These are phyloP conservation scores for Exophiala xenobiotica DNA, from an alignment of 2,329 filamentous ascomycete genomes.

Conservation along the genomic window DNA sequence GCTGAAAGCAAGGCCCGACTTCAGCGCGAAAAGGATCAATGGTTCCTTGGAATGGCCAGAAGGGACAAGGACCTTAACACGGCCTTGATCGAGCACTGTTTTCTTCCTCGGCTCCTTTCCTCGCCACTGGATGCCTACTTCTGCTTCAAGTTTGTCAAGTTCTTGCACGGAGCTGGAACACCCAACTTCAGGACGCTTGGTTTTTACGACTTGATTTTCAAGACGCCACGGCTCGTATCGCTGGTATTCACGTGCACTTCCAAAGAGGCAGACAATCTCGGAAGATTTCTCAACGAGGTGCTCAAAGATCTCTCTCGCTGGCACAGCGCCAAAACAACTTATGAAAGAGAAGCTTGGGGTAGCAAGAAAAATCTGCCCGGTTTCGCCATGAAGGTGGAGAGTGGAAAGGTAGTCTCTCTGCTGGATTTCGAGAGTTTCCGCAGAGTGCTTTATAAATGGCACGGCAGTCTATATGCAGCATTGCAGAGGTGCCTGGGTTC, in stretches of 20 bases:
- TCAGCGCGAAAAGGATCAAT: constrained; percentile 71
- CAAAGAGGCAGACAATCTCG: constrained; percentile 89
- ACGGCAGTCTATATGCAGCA: constrained; percentile 74
- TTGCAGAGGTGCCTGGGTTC: constrained; percentile 78
- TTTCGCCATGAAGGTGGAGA: constrained; percentile 73
- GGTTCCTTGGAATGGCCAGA: constrained; percentile 68
- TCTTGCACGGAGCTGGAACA: constrained; percentile 79
- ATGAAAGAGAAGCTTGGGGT: constrained; percentile 80
- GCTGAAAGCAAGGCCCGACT: constrained; percentile 68
- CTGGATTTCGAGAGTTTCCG: constrained; percentile 85
- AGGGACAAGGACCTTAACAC: constrained; percentile 70
- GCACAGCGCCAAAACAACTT: constrained; percentile 74
- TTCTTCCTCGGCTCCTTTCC: constrained; percentile 81
- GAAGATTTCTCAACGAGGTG: constrained; percentile 80
- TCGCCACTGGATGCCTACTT: constrained; percentile 88
- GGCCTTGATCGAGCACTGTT: constrained; percentile 81
- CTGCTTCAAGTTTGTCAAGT: constrained; percentile 80
- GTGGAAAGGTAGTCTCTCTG: constrained; percentile 68
- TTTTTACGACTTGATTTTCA: constrained; percentile 80
- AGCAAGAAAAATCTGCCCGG: constrained; percentile 66
- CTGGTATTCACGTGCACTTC: constrained; percentile 88
- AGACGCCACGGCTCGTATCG: constrained; percentile 73
- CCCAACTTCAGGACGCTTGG: constrained; percentile 84
- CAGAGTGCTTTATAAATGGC: constrained; percentile 84
- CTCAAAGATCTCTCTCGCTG: constrained; percentile 77